Conservation (phyloP, 768 basidiomycete species). For the Russula brevipes region DNA sequence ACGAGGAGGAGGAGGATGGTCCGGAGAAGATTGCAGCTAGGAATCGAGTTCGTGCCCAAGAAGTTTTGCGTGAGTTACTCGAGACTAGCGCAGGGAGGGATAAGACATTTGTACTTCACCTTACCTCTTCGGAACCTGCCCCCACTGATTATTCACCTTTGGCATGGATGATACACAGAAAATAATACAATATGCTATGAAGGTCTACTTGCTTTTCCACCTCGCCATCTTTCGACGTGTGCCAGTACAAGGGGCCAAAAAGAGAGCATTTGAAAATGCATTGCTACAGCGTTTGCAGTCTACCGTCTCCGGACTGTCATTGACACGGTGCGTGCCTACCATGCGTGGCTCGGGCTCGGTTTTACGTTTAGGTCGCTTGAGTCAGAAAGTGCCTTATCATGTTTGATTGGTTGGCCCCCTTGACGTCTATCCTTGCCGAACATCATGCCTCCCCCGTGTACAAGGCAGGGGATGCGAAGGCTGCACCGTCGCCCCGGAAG, state of each 20-base stretch:
- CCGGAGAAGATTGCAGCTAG: constrained; percentile 32
- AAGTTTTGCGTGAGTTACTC: constrained; percentile 77
- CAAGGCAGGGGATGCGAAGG: constrained; percentile 35
- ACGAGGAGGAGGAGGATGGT: constrained; percentile 33
- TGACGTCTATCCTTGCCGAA: constrained; percentile 66
- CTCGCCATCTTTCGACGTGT: constrained; percentile 42
- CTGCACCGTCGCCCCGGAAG: constrained; percentile 31
- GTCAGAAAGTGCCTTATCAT: constrained; percentile 72
- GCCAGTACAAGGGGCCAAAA: constrained; percentile 44
- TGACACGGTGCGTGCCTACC: constrained; percentile 53
- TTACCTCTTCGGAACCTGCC: not conserved
- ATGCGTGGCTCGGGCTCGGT: not conserved
- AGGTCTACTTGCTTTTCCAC: constrained; percentile 69
- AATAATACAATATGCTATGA: constrained; percentile 80
- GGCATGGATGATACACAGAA: constrained; percentile 45
- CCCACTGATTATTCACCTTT: not conserved
- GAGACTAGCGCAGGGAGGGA: constrained; percentile 75
- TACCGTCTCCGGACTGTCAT: constrained; percentile 63
- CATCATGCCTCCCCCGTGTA: constrained; percentile 64
- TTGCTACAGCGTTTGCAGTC: constrained; percentile 56
- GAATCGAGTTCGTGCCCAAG: constrained; percentile 50
- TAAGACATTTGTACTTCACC: constrained; percentile 69
- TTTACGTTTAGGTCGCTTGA: constrained; percentile 3
- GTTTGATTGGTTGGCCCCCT: constrained; percentile 79
- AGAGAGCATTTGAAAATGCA: constrained; percentile 50